Base-by-base conservation (phyloP, 2,329 filamentous ascomycete species). In the Colletotrichum phormii region DNA sequence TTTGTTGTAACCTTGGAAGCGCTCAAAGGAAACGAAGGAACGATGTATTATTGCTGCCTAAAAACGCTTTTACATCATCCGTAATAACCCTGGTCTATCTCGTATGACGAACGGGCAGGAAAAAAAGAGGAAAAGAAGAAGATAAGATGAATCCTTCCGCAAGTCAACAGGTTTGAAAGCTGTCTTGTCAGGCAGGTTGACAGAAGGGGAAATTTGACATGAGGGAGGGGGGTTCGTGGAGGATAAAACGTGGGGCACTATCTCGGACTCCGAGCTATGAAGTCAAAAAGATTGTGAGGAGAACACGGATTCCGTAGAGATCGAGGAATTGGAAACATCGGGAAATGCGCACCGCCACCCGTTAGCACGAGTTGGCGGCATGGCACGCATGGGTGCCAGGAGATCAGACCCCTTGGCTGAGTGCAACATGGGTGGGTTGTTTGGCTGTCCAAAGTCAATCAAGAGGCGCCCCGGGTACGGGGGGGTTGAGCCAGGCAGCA, bases 401-500 rank as follows among this genome's bases (percentile, higher is more conserved):
- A 49, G 22, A 29, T 26, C 2, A 29, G 63, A 35, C 57, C 63
- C 24, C 24, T 42, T 57, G 54, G 54, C 67, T 70, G 54, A 33
- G 29, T 33, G 62, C 31, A 42, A 51, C 29, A 42, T 57, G 7
- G 18, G 9, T 26, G 60, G 12, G 51, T 35, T 67, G 57, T 42
- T 2, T 29, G 58, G 62, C 31, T 66, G 31, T 35, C 24, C 24
- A 22, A 26, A 55, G n/a, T 59, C 46, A 37, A 22, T n/a, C 58
- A 29, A 13, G 42, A 29, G 9, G 9, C 31, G 22, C 42, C 31
- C 31, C 2, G 18, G 12, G 18, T 54, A 5, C 5, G 35, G 37
- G 37, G 26, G 46, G 57, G 55, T 51, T 64, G 51, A 31, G 58
- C 58, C 59, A 58, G 57, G 69, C 64, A 46, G 58, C 37, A 42